Evolutionary conservation across 2,329 filamentous ascomycete genomes (phyloP).

Genomic region (Chalaropsis ovoidea): DNA sequence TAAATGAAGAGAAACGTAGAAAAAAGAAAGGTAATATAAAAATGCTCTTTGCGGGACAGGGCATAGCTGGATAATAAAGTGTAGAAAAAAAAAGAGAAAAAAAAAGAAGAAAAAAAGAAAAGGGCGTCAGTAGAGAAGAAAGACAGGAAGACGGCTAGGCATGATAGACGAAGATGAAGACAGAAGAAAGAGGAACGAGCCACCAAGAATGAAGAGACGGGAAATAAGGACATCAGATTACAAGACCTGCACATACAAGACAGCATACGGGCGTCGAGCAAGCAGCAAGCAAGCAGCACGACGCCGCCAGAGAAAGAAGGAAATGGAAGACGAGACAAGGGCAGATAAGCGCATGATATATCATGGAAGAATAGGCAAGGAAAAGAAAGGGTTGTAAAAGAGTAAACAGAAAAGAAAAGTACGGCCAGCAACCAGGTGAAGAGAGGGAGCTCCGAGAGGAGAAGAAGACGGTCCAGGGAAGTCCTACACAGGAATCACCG

Average conservation of each 20-base stretch:
- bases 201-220: not conserved
- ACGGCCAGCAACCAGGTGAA: not conserved
- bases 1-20: not conserved
- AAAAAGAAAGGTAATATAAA: conserved; percentile 3
- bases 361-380: not conserved
- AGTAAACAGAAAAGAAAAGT: conserved; percentile 2
- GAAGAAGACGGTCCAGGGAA: not conserved
- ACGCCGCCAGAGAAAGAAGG: conserved; percentile 8
- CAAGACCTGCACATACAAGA: conserved; percentile 10
- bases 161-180: conserved; percentile 2
- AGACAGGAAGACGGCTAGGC: conserved; percentile 4
- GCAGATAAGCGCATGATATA: not conserved
- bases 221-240: conserved; percentile 11
- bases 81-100: conserved; percentile 13
- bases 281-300: too few relatives aligned
- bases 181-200: conserved; percentile 10
- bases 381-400: not conserved
- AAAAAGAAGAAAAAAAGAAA: conserved; percentile 17
- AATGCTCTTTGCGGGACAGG: conserved; percentile 8
- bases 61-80: conserved; percentile 2
- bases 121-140: conserved; percentile 23
- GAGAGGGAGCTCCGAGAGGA: not conserved
- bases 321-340: not conserved
- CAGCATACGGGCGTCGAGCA: not conserved
- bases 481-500: not conserved